Conservation (phyloP, 257 asterid species). For the Solanum bulbocastanum region DNA sequence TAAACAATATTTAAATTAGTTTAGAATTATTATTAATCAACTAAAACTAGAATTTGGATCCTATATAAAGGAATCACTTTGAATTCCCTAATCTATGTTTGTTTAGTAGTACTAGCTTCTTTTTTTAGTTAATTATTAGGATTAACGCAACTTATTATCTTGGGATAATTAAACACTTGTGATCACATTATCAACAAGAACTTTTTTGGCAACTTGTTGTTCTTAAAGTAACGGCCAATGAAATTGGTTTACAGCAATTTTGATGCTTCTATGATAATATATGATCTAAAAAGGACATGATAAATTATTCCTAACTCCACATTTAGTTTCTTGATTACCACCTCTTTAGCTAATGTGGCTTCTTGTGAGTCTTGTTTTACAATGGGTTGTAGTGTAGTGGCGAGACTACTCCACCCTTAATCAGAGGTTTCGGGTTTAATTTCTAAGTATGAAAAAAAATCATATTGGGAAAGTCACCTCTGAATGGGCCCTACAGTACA, state of each 20-base stretch:
- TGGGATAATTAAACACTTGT: constrained; percentile 25
- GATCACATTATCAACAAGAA: constrained; percentile 32
- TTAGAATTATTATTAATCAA: constrained; percentile 3
- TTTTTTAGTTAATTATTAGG: constrained; percentile 1
- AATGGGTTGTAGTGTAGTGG: background rate
- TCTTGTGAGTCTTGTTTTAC: background rate
- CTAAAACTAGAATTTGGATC: constrained; percentile 2
- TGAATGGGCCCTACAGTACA: too few relatives aligned
- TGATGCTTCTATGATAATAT: constrained; percentile 15
- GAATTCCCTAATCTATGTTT: background rate
- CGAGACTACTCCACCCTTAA: background rate
- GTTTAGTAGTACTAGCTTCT: background rate
- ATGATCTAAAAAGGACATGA: background rate
- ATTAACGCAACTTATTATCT: constrained; percentile 33
- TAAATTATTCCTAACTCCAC: background rate
- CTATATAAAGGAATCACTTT: background rate
- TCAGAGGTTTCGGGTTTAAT: background rate
- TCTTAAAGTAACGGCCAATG: constrained; percentile 31
- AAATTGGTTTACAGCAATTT: constrained; percentile 15
- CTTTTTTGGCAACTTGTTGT: constrained; percentile 34
- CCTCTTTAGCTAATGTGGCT: background rate
- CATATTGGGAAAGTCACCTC: background rate
- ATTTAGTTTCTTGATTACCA: background rate
- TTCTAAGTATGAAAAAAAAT: too few relatives aligned
- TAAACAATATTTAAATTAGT: background rate